Percentiles rank a stretch among this genome's conserved stretches.
These are phyloP conservation scores for Tanacetum coccineum DNA, from an alignment of 129 eudicot species.

Conservation along the genomic window DNA sequence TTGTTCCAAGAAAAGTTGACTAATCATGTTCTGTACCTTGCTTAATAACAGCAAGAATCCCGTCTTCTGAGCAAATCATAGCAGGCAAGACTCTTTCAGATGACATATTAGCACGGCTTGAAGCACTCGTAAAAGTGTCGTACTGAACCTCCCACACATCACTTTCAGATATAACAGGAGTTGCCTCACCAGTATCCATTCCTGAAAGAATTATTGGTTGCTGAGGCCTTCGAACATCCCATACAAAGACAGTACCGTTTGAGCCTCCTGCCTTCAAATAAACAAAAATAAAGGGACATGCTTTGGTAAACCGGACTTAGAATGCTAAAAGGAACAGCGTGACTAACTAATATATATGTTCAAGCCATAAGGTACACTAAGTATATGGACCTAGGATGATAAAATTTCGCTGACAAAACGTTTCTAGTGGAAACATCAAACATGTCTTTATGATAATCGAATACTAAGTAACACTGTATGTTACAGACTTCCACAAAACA, in stretches of 20 bases:
- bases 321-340: background rate
- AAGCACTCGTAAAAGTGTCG: slow-evolving; percentile 66
- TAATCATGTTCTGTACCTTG: slow-evolving; percentile 47
- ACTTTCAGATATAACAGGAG: slow-evolving; percentile 53
- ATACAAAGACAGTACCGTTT: slow-evolving; percentile 81
- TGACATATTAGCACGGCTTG: slow-evolving; percentile 47
- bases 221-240: slow-evolving; percentile 83
- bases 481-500: no score
- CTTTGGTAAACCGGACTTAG: background rate
- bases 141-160: slow-evolving; percentile 96
- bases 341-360: background rate
- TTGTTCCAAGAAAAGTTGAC: background rate
- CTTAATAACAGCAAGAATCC: slow-evolving; percentile 79
- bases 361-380: background rate
- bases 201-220: slow-evolving; percentile 84
- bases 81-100: slow-evolving; percentile 75
- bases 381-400: background rate
- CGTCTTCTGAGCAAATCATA: slow-evolving; percentile 96
- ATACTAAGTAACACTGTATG: no score
- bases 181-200: slow-evolving; percentile 32
- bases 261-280: slow-evolving; percentile 92
- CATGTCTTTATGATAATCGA: no score
- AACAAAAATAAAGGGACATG: background rate
- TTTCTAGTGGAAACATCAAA: no score
- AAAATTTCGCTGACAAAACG: no score